Evolutionary conservation across 441 rosid species (phyloP).

Genomic region (Rhodomyrtus psidioides): DNA sequence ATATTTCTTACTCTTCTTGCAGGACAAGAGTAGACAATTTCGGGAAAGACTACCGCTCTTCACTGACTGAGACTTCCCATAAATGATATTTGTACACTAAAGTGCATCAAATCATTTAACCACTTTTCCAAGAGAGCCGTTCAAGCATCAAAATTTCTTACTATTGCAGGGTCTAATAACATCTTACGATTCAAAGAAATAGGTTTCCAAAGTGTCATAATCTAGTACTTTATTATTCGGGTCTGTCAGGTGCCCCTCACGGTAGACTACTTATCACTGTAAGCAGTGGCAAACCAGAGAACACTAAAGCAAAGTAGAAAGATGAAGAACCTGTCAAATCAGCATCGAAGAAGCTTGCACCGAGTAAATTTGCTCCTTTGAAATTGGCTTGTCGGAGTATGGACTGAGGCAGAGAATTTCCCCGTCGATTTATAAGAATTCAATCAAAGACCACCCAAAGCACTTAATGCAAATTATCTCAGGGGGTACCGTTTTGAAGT

Average conservation of each 20-base stretch:
- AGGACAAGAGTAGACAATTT: neutral
- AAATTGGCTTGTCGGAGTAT: slow-evolving; percentile 81
- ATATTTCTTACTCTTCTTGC: neutral
- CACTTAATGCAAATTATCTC: neutral
- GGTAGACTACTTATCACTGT: neutral
- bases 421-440: neutral
- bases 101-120: neutral
- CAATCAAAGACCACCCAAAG: neutral
- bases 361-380: slow-evolving; percentile 80
- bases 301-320: neutral
- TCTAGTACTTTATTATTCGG: neutral
- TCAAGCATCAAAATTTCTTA: neutral
- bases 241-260: neutral
- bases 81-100: neutral
- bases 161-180: neutral
- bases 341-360: slow-evolving; percentile 96
- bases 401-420: slow-evolving; percentile 38
- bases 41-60: neutral
- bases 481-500: slow-evolving; percentile 71
- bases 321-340: slow-evolving; percentile 67
- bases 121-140: neutral
- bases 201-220: neutral
- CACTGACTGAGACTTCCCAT: neutral
- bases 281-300: neutral
- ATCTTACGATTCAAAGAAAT: neutral